phyloP scores from a whole-genome alignment of 345 rosid genomes.

The Conringia planisiliqua region DNA sequence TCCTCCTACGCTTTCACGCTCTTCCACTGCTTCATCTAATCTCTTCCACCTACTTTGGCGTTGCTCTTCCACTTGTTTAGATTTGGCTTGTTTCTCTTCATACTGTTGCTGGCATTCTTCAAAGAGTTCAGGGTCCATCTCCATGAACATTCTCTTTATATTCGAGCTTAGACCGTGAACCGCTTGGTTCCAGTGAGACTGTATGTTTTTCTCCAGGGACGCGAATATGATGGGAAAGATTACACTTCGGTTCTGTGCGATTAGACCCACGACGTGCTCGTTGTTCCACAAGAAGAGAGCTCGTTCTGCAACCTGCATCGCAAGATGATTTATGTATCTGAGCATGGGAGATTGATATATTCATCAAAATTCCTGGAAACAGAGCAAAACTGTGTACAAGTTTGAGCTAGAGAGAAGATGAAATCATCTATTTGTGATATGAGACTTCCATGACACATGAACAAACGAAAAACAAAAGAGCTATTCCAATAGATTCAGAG shows the following conservation, averaged over 20 bases:
- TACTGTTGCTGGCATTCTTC: slow-evolving; percentile 69
- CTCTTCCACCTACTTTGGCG: slow-evolving; percentile 74
- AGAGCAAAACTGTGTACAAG: not conserved
- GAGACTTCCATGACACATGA: not conserved
- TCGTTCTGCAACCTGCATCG: slow-evolving; percentile 81
- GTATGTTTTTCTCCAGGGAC: slow-evolving; percentile 75
- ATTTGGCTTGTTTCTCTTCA: slow-evolving; percentile 58
- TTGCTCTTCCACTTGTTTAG: slow-evolving; percentile 61
- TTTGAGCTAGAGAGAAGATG: not conserved
- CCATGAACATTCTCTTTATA: slow-evolving; percentile 78
- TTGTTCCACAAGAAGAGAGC: slow-evolving; percentile 90
- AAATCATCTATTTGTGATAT: not conserved
- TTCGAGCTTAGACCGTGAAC: slow-evolving; percentile 78
- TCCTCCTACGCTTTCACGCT: slow-evolving; percentile 49
- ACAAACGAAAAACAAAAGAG: not conserved
- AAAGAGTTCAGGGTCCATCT: slow-evolving; percentile 75
- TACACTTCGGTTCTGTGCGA: slow-evolving; percentile 65
- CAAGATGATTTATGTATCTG: not conserved
- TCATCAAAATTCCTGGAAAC: not conserved
- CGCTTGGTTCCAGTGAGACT: slow-evolving; percentile 81
- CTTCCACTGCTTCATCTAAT: slow-evolving; percentile 61
- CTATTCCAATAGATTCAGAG: not conserved
- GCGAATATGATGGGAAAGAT: slow-evolving; percentile 69
- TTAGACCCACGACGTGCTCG: slow-evolving; percentile 73
- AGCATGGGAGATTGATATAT: not conserved